These are phyloP conservation scores for Cadophora sp. DNA, from an alignment of 2,329 filamentous ascomycete species.

Conservation along the genomic window DNA sequence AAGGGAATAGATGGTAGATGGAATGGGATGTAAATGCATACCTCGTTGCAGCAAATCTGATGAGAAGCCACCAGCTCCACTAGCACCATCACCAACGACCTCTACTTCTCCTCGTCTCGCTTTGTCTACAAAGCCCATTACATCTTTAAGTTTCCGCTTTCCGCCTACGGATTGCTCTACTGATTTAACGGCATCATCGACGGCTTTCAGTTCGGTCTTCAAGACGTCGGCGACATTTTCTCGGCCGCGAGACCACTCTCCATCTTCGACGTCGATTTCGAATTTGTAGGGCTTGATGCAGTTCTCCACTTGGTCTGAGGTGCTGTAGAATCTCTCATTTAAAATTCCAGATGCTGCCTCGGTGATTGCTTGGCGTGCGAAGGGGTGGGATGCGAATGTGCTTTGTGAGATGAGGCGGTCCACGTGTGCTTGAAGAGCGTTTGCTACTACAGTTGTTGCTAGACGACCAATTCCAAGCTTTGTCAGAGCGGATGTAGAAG, in stretches of 20 bases:
- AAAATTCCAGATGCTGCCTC: conserved; percentile 90
- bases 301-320: conserved; percentile 96
- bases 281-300: conserved; percentile 99
- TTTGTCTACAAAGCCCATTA: conserved; percentile 89
- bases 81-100: conserved; percentile 81
- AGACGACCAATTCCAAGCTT: conserved; percentile 93
- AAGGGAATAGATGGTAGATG: background rate
- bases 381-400: conserved; percentile 88
- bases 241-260: conserved; percentile 85
- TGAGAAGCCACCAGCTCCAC: conserved; percentile 93
- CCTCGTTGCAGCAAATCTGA: conserved; percentile 83
- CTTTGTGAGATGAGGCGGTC: conserved; percentile 80
- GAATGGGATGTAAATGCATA: conserved; percentile 48
- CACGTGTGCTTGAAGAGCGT: conserved; percentile 84
- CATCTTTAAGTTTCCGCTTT: conserved; percentile 84
- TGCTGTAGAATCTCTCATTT: conserved; percentile 95
- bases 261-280: conserved; percentile 91
- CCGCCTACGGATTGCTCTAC: conserved; percentile 83
- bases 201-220: conserved; percentile 87
- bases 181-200: conserved; percentile 76
- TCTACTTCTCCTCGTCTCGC: conserved; percentile 85
- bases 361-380: conserved; percentile 89
- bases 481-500: conserved; percentile 86
- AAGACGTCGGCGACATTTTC: conserved; percentile 82
- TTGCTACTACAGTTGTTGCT: conserved; percentile 89